phyloP scores from a whole-genome alignment of 768 basidiomycete species.

The Mycena kentingensis region DNA sequence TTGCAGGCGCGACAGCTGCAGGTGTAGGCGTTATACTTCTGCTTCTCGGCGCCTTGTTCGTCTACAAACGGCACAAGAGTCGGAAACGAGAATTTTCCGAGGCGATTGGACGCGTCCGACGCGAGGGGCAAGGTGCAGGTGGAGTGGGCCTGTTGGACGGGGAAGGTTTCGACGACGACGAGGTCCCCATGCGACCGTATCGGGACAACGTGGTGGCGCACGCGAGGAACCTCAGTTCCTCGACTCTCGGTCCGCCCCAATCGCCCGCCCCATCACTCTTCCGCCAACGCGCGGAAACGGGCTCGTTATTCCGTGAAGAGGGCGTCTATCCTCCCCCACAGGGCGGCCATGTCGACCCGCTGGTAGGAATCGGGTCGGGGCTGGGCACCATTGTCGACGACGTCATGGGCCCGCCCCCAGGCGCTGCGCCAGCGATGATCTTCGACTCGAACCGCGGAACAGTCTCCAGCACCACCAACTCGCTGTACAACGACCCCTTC shows the following conservation, averaged over 20 bases:
- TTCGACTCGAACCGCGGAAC: conserved; percentile 10
- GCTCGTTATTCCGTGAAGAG: conserved; percentile 51
- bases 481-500: conserved; percentile 20
- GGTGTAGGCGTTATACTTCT: conserved; percentile 39
- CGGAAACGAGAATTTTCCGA: conserved; percentile 34
- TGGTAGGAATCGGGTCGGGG: conserved; percentile 23
- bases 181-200: conserved; percentile 26
- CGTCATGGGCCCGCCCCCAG: conserved; percentile 17
- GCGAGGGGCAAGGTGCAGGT: conserved; percentile 27
- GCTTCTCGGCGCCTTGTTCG: conserved; percentile 39
- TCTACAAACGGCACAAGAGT: conserved; percentile 38
- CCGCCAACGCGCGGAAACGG: conserved; percentile 44
- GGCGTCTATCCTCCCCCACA: conserved; percentile 46
- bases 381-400: conserved; percentile 21
- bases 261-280: conserved; percentile 41
- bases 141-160: conserved; percentile 35
- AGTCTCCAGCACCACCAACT: conserved; percentile 12
- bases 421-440: neutral
- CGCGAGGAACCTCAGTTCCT: conserved; percentile 2
- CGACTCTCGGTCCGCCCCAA: conserved; percentile 20
- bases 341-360: conserved; percentile 39
- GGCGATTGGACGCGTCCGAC: conserved; percentile 26
- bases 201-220: conserved; percentile 15
- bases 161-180: conserved; percentile 41
- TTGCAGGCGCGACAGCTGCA: conserved; percentile 44